A percentile compares a stretch with the other conserved stretches of the same genome.
phyloP scores from a whole-genome alignment of 2,329 filamentous ascomycete genomes.

The Exserohilum turcica region DNA sequence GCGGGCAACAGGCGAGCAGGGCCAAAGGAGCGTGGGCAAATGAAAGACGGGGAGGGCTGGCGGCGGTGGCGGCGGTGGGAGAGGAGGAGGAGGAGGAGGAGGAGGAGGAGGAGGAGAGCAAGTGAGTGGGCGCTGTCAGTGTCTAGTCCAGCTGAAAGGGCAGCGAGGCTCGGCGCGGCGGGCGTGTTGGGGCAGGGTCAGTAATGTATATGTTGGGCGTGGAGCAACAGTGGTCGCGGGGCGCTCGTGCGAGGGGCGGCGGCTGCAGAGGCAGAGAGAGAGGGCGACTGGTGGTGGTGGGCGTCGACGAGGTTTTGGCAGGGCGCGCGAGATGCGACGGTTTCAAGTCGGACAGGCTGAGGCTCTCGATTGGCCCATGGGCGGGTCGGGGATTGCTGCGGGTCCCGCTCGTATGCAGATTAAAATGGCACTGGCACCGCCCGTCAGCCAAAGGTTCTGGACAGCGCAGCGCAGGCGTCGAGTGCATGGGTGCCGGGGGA shows the following conservation, averaged over 20 bases:
- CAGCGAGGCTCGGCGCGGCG: slow-evolving; percentile 2
- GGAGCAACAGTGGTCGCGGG: not conserved
- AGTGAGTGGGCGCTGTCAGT: slow-evolving; percentile 8
- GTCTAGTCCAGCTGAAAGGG: slow-evolving; percentile 15
- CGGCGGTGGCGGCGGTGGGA: slow-evolving; percentile 49
- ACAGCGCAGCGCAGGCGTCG: slow-evolving; percentile 23
- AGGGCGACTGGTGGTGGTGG: slow-evolving; percentile 18
- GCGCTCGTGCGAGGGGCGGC: too few relatives aligned
- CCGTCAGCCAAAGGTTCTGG: slow-evolving; percentile 28
- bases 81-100: too few relatives aligned
- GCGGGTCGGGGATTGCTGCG: slow-evolving; percentile 17
- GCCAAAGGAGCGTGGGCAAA: too few relatives aligned
- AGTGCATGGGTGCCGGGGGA: too few relatives aligned
- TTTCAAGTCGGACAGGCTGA: slow-evolving; percentile 28
- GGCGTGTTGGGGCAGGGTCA: too few relatives aligned
- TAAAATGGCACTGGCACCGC: slow-evolving; percentile 28
- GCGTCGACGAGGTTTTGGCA: slow-evolving; percentile 26
- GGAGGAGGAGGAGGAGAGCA: slow-evolving; percentile 4
- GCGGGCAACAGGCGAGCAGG: too few relatives aligned
- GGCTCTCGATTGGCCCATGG: slow-evolving; percentile 21
- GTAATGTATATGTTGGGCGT: too few relatives aligned
- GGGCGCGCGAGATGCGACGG: slow-evolving; percentile 24
- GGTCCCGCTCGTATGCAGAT: slow-evolving; percentile 20
- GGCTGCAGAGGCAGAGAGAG: slow-evolving; percentile 21
- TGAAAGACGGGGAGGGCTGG: too few relatives aligned